Base-by-base conservation (phyloP, 257 asterid genomes). In the Striga asiatica region DNA sequence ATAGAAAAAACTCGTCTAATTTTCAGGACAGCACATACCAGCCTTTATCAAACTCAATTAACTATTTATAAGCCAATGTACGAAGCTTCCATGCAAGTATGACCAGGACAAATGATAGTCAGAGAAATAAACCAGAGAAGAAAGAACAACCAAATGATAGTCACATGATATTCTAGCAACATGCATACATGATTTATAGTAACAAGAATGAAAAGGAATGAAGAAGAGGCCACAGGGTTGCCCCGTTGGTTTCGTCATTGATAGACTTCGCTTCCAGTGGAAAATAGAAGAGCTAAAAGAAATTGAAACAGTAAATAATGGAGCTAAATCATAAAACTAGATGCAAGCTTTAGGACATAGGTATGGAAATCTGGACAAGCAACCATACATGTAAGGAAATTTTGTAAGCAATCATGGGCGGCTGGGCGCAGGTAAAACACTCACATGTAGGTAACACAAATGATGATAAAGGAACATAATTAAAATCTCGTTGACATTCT, bases 21-120 rank as follows among this genome's bases (percentile, higher is more conserved):
- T 39, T 39, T 41, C 48, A 8, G 50, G 19, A 11, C 32, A 5
- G 42, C 12, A 50, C n/a, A 23, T 16, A 74, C 84, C 61, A 31
- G 87, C 97, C 95, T 87, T 95, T 62, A 72, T 22, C 53, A 75
- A 64, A 57, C 75, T 71, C 60, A 82, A 50, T 7, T 89, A 75
- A 76, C 95, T 78, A 71, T 87, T 91, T 61, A 94, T 75, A 51
- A 84, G 53, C 96, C 98, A 91, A 72, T 78, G 80, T 23, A 91
- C 70, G 73, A 81, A 80, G 73, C 93, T 76, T 50, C 96, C 98
- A 95, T 91, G 94, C 69, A 86, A 73, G 61, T 45, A 60, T 20
- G 32, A 54, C 67, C 61, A 56, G 20, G 4, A 12, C 52, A 22
- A 4, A 12, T 18, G 22, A 2, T 31, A 49, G 42, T 58, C 22